Percentiles rank a stretch among this genome's conserved stretches.
phyloP scores from a whole-genome alignment of 768 basidiomycete species.

The Lactarius sp. region DNA sequence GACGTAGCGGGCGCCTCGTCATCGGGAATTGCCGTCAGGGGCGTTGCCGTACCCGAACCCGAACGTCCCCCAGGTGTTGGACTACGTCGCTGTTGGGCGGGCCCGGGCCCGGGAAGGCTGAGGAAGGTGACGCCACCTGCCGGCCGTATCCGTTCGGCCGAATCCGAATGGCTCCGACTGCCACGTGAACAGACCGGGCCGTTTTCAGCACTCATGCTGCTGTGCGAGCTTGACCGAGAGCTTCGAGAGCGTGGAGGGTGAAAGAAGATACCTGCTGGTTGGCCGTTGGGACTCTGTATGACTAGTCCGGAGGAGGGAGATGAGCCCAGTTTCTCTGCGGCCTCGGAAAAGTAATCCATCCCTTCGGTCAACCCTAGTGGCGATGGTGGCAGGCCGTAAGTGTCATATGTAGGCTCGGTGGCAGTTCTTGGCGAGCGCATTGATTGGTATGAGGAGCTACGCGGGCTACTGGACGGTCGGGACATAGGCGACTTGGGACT shows the following conservation, averaged over 20 bases:
- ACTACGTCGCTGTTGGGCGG: constrained; percentile 10
- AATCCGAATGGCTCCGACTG: constrained; percentile 17
- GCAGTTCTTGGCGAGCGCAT: constrained; percentile 48
- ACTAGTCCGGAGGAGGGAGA: constrained; percentile 83
- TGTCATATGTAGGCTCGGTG: constrained; percentile 32
- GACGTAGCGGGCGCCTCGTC: constrained; percentile 3
- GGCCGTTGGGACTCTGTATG: constrained; percentile 89
- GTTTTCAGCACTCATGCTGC: constrained; percentile 18
- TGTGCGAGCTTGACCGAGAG: constrained; percentile 12
- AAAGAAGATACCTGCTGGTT: constrained; percentile 94
- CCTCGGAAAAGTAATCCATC: constrained; percentile 68
- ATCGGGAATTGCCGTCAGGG: constrained; percentile 4
- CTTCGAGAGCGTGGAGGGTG: constrained; percentile 49
- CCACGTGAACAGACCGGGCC: constrained; percentile 5
- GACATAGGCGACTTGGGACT: constrained; percentile 42
- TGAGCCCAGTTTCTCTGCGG: constrained; percentile 64
- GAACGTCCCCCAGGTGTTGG: background rate
- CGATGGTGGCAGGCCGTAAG: constrained; percentile 52
- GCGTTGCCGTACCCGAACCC: background rate
- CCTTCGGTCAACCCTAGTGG: constrained; percentile 65
- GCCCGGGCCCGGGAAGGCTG: background rate
- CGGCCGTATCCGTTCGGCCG: constrained; percentile 14
- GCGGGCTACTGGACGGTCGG: constrained; percentile 44
- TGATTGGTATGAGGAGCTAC: constrained; percentile 60
- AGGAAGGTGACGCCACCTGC: constrained; percentile 16